Conservation (phyloP, 352 stramenopile species). For the Phytophthora megakarya region DNA sequence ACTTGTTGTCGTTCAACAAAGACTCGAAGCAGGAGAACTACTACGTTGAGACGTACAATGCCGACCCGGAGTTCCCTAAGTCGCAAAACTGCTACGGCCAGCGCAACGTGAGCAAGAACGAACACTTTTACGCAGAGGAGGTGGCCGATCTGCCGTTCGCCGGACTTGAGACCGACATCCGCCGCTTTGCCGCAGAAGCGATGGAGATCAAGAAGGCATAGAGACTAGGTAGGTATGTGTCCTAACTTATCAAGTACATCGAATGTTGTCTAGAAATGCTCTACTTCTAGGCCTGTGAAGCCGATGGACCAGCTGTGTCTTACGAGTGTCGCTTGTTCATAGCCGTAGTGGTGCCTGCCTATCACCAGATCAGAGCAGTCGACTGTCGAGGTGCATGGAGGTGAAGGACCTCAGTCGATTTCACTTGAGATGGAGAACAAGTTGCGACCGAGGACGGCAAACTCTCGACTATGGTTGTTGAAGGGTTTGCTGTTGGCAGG, state of each 20-base stretch:
- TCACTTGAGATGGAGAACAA: conserved; percentile 19
- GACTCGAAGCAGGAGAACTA: conserved; percentile 45
- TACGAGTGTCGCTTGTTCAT: neutral
- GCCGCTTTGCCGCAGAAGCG: conserved; percentile 33
- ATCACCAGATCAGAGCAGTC: conserved; percentile 22
- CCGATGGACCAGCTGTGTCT: conserved; percentile 12
- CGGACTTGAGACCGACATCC: conserved; percentile 29
- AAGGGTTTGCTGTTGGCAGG: conserved; percentile 16
- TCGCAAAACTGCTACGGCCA: conserved; percentile 71
- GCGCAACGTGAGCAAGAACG: conserved; percentile 33
- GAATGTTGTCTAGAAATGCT: neutral
- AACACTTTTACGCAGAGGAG: conserved; percentile 33
- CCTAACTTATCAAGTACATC: conserved; percentile 26
- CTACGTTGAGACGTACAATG: conserved; percentile 60
- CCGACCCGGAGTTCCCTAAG: conserved; percentile 44
- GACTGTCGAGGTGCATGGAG: neutral
- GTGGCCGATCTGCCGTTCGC: conserved; percentile 28
- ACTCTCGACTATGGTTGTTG: conserved; percentile 17
- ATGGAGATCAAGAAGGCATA: conserved; percentile 29
- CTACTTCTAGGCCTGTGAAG: too few species aligned
- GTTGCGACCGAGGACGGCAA: conserved; percentile 12
- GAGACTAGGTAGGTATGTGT: conserved; percentile 4
- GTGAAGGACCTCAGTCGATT: conserved; percentile 1
- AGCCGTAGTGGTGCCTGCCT: conserved; percentile 18
- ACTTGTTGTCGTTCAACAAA: conserved; percentile 66